These are phyloP conservation scores for Syzygium aqueum DNA, from an alignment of 345 rosid genomes.

Conservation along the genomic window DNA sequence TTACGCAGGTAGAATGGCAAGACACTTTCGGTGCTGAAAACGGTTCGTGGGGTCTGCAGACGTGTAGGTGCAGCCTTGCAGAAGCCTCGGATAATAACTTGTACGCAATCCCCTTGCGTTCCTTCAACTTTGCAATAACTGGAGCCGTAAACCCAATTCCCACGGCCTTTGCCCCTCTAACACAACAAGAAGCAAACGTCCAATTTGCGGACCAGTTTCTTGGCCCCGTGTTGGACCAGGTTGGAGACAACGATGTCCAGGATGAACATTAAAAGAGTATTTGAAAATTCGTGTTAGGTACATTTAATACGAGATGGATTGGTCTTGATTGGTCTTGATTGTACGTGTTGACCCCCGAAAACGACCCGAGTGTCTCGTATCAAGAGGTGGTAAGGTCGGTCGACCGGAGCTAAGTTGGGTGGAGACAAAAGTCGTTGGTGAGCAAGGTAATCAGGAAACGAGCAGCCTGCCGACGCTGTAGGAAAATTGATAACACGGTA, in stretches of 20 bases:
- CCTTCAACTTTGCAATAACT: not conserved
- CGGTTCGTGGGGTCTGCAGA: not conserved
- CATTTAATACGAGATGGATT: not conserved
- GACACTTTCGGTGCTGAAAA: not conserved
- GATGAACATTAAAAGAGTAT: not conserved
- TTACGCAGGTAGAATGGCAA: not conserved
- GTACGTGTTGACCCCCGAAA: rapidly evolving
- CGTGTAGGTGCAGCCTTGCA: not conserved
- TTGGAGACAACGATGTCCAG: rapidly evolving
- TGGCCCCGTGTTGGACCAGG: not conserved
- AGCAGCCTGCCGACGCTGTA: not conserved
- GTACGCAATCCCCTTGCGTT: not conserved
- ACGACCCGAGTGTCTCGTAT: not conserved
- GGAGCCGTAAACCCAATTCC: not conserved
- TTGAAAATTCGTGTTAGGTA: no score
- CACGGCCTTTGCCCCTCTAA: not conserved
- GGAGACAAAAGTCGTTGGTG: rapidly evolving
- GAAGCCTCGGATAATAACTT: not conserved
- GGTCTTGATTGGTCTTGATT: not conserved
- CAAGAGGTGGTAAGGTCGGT: not conserved
- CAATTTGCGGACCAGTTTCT: not conserved
- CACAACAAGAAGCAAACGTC: not conserved
- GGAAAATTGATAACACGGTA: rapidly evolving
- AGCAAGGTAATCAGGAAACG: not conserved
- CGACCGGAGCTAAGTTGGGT: not conserved